Conservation (phyloP, 257 asterid genomes). For the Paulownia fortunei region DNA sequence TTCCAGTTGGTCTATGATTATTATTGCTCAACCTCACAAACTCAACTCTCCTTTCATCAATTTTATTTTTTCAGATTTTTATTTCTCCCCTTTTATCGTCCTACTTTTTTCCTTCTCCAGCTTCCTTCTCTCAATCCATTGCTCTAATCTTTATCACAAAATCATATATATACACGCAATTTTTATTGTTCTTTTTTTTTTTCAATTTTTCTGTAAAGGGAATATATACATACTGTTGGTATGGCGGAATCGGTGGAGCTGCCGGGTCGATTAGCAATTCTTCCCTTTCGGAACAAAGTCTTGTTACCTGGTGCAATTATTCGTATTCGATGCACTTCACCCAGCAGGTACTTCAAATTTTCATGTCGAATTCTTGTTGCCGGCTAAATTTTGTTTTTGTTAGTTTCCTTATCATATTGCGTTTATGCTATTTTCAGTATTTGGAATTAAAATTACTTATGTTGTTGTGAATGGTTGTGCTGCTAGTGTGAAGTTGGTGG, state of each 20-base stretch:
- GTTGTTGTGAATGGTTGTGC: slow-evolving; percentile 27
- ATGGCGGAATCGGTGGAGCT: slow-evolving; percentile 97
- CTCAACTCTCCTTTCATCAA: slow-evolving; percentile 2
- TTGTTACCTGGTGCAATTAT: slow-evolving; percentile 96
- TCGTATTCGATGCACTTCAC: slow-evolving; percentile 96
- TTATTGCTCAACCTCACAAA: not conserved
- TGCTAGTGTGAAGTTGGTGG: slow-evolving; percentile 91
- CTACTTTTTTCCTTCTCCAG: not conserved
- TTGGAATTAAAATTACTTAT: slow-evolving; percentile 12
- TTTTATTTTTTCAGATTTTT: not conserved
- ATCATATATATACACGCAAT: not conserved
- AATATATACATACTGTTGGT: slow-evolving; percentile 7
- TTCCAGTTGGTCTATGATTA: slow-evolving; percentile 17
- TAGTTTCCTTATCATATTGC: not conserved
- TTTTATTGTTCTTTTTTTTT: not conserved
- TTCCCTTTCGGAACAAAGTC: slow-evolving; percentile 93
- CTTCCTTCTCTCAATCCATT: slow-evolving; percentile 2
- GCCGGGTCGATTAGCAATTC: slow-evolving; percentile 91
- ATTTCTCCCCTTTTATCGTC: not conserved
- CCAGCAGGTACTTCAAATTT: slow-evolving; percentile 70
- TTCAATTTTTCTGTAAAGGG: not conserved
- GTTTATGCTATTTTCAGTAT: slow-evolving; percentile 17
- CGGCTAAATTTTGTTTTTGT: not conserved
- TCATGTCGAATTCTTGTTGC: not conserved
- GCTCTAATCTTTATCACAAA: not conserved